A percentile compares a stretch with the other conserved stretches of the same genome.
Conservation (phyloP, 2,329 filamentous ascomycete genomes). For the Penicillium decumbens region DNA sequence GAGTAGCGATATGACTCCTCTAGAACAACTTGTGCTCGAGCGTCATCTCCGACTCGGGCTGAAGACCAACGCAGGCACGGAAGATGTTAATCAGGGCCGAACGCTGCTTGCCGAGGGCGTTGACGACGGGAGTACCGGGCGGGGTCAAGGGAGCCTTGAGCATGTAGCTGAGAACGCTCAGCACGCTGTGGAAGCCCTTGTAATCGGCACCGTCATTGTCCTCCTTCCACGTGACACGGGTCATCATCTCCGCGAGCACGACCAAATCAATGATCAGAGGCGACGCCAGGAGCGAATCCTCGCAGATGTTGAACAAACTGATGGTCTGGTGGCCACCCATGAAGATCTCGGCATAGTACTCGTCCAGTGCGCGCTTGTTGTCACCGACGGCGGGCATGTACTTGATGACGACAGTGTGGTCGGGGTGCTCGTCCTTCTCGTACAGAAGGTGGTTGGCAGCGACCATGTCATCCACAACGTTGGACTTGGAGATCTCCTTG, state of each 20-base stretch:
- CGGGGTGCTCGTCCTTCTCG: slow-evolving; percentile 85
- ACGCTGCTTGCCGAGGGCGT: slow-evolving; percentile 92
- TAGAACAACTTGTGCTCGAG: slow-evolving; percentile 97
- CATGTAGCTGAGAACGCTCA: slow-evolving; percentile 98
- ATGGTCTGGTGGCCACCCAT: slow-evolving; percentile 98
- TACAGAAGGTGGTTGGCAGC: slow-evolving; percentile 91
- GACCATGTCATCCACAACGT: slow-evolving; percentile 99
- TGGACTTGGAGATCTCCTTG: slow-evolving; percentile 99
- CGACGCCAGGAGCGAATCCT: slow-evolving; percentile 93
- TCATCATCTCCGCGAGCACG: slow-evolving; percentile 94
- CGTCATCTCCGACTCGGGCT: slow-evolving; percentile 98
- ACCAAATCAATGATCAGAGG: slow-evolving; percentile 97
- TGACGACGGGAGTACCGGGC: slow-evolving; percentile 90
- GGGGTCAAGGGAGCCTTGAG: slow-evolving; percentile 90
- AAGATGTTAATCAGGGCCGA: slow-evolving; percentile 95
- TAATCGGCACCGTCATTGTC: slow-evolving; percentile 61
- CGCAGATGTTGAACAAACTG: slow-evolving; percentile 96
- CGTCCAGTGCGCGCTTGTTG: slow-evolving; percentile 97
- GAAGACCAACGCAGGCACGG: slow-evolving; percentile 91
- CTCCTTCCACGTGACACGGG: slow-evolving; percentile 87
- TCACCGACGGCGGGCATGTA: slow-evolving; percentile 99
- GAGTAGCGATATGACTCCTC: background rate
- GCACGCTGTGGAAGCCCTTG: slow-evolving; percentile 92
- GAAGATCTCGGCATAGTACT: slow-evolving; percentile 99
- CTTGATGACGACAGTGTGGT: slow-evolving; percentile 99